These are phyloP conservation scores for Hypocreales sp. DNA, from an alignment of 2,329 filamentous ascomycete species.

Conservation along the genomic window DNA sequence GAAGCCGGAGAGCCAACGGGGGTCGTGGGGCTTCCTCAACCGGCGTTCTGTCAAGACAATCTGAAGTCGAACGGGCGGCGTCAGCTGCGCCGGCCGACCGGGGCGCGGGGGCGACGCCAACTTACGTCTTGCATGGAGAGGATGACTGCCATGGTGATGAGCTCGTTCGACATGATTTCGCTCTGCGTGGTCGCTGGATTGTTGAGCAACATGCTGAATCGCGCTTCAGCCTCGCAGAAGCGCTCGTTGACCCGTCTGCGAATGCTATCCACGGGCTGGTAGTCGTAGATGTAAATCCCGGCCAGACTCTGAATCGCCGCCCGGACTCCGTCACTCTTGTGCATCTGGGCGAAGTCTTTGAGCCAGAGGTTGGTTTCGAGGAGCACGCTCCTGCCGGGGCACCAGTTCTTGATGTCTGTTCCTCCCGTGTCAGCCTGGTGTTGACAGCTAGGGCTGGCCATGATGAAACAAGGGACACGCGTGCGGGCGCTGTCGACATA, in stretches of 20 bases:
- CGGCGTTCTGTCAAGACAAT: slow-evolving; percentile 22
- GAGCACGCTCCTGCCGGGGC: slow-evolving; percentile 22
- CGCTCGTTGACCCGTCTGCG: slow-evolving; percentile 16
- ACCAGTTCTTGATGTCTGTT: slow-evolving; percentile 23
- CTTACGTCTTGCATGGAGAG: slow-evolving; percentile 24
- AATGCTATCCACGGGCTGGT: slow-evolving; percentile 16
- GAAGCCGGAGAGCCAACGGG: slow-evolving; percentile 23
- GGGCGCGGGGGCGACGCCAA: background rate
- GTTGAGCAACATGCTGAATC: slow-evolving; percentile 14
- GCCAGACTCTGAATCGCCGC: slow-evolving; percentile 24
- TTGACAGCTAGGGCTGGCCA: too few species aligned
- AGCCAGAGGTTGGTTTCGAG: slow-evolving; percentile 23
- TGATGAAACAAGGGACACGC: background rate
- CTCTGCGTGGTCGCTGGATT: slow-evolving; percentile 8
- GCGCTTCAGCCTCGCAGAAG: slow-evolving; percentile 14
- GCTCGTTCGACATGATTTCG: slow-evolving; percentile 12
- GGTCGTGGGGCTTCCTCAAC: slow-evolving; percentile 12
- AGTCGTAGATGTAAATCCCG: slow-evolving; percentile 25
- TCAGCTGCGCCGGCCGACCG: background rate
- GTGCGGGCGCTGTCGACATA: slow-evolving; percentile 9
- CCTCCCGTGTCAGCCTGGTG: slow-evolving; percentile 2
- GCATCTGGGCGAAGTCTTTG: slow-evolving; percentile 22
- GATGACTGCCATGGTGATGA: slow-evolving; percentile 20
- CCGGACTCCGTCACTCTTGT: slow-evolving; percentile 16
- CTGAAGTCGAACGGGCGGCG: slow-evolving; percentile 4